These are phyloP conservation scores for Neohortaea acidophila DNA, from an alignment of 495 filamentous ascomycete species.

Conservation along the genomic window DNA sequence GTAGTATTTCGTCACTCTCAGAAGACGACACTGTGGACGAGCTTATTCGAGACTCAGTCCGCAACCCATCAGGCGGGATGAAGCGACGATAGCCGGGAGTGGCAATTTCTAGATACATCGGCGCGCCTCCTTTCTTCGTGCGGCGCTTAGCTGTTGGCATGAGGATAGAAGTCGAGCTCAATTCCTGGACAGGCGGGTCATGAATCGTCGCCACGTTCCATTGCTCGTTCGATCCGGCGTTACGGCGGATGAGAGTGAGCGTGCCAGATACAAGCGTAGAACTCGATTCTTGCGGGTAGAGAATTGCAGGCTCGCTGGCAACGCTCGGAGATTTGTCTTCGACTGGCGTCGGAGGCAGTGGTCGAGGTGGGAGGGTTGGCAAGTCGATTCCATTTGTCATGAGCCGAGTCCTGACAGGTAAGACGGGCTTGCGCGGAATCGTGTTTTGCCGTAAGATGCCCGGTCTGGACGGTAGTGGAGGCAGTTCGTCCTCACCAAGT, in stretches of 20 bases:
- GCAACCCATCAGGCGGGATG: conserved; percentile 5
- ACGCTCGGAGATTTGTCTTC: background rate
- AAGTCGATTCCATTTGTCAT: conserved; percentile 1
- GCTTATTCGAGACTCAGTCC: conserved; percentile 16
- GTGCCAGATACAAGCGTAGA: conserved; percentile 20
- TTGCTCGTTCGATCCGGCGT: conserved; percentile 61
- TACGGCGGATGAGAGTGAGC: conserved; percentile 80
- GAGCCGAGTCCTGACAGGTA: background rate
- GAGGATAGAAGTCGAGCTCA: conserved; percentile 18
- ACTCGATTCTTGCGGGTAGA: background rate
- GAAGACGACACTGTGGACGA: conserved; percentile 6
- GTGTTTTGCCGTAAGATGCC: background rate
- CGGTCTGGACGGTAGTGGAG: background rate
- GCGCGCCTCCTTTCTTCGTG: conserved; percentile 21
- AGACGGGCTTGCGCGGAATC: conserved; percentile 6
- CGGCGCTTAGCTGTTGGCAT: conserved; percentile 5
- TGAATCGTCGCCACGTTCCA: conserved; percentile 77
- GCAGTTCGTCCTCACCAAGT: background rate
- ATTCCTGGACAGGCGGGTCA: conserved; percentile 29
- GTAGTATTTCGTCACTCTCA: conserved; percentile 4
- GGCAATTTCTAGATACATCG: conserved; percentile 44
- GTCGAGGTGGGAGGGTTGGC: conserved; percentile 9
- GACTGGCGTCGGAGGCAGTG: conserved; percentile 7
- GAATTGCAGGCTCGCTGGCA: background rate
- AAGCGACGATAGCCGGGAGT: conserved; percentile 51